Percentiles rank a stretch among this genome's conserved stretches.
These are phyloP conservation scores for Fusarium udum DNA, from an alignment of 2,329 filamentous ascomycete genomes.

Conservation along the genomic window DNA sequence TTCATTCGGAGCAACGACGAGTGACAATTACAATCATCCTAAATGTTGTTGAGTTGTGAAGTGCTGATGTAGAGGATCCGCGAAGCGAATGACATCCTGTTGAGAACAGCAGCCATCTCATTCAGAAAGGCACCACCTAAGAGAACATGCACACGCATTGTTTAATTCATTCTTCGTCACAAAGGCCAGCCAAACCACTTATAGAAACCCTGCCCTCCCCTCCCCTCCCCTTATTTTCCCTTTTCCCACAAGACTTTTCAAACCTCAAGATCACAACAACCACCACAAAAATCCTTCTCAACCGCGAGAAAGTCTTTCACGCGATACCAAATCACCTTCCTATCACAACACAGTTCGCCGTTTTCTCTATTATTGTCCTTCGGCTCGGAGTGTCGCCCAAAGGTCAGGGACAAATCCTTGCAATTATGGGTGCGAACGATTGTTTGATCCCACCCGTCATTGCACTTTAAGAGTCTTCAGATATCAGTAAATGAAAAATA, in stretches of 20 bases:
- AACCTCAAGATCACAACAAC: neutral
- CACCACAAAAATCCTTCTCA: neutral
- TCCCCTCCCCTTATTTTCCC: neutral
- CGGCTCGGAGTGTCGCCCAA: neutral
- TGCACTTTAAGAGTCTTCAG: neutral
- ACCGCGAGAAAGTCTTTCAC: accelerated
- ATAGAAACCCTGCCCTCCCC: neutral
- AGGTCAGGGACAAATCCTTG: neutral
- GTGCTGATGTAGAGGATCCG: neutral
- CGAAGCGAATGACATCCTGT: neutral
- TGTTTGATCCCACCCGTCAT: neutral
- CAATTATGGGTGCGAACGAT: neutral
- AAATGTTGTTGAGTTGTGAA: neutral
- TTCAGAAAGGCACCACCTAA: neutral
- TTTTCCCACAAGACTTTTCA: neutral
- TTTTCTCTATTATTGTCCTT: neutral
- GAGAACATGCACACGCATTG: neutral
- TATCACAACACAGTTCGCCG: accelerated
- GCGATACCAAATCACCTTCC: neutral
- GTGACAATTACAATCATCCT: neutral
- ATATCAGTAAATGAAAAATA: neutral
- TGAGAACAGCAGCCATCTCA: neutral
- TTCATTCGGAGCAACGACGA: neutral
- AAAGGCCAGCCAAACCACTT: neutral
- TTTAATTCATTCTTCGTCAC: neutral